Conservation (phyloP, 345 rosid species). For the Lepidium africanum region DNA sequence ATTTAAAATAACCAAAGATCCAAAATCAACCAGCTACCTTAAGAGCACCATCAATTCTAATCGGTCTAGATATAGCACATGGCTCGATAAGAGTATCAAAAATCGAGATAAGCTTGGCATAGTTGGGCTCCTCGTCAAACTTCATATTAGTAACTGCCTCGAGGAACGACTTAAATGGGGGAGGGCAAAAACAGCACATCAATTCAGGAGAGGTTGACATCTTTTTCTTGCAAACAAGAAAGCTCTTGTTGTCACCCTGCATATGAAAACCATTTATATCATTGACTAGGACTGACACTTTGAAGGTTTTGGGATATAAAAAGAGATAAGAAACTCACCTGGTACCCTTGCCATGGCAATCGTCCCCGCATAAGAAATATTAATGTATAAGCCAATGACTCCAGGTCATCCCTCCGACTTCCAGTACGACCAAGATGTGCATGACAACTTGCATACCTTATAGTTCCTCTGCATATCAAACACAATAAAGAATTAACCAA, state of each 20-base stretch:
- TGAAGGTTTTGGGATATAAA: not conserved
- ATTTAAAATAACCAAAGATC: not conserved
- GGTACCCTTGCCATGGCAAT: conserved; percentile 97
- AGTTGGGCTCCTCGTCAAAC: conserved; percentile 91
- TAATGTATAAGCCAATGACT: conserved; percentile 90
- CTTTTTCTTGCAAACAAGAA: conserved; percentile 94
- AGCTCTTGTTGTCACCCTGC: conserved; percentile 94
- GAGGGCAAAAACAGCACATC: conserved; percentile 89
- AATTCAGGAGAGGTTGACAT: conserved; percentile 81
- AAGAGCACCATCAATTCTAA: conserved; percentile 93
- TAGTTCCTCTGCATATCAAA: conserved; percentile 67
- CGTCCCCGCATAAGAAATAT: conserved; percentile 88
- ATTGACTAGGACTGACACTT: not conserved
- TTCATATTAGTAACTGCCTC: conserved; percentile 91
- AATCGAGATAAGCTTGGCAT: conserved; percentile 76
- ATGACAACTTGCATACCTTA: conserved; percentile 93
- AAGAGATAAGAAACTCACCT: conserved; percentile 35
- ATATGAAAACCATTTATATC: conserved; percentile 5
- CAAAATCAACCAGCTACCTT: conserved; percentile 48
- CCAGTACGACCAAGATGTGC: conserved; percentile 95
- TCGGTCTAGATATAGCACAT: conserved; percentile 59
- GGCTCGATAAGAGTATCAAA: conserved; percentile 72
- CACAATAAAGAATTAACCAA: conserved; percentile 6
- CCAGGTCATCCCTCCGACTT: conserved; percentile 92
- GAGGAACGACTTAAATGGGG: conserved; percentile 72